Base-by-base conservation (phyloP, 23 red algal genomes). In the Pyropia haitanensis region DNA sequence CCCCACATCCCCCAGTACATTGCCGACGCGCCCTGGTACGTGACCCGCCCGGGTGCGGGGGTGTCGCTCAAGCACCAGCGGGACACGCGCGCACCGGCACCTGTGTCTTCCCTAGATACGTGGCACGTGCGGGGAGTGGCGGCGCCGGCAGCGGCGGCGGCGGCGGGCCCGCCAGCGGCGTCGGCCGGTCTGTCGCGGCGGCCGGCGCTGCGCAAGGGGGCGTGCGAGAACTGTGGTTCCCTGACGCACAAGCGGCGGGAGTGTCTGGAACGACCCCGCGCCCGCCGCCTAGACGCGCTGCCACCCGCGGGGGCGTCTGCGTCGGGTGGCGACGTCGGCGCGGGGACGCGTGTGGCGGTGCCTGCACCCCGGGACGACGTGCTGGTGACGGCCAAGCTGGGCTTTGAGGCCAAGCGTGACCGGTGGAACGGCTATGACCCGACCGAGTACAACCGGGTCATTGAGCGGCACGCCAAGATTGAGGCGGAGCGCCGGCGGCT, bases 1-100 rank as follows among this genome's bases (percentile, higher is more conserved):
- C 90, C 90, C 2, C 90, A 95, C 29, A 95, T 95, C 72, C 90
- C 90, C 8, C 80, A 95, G 56, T 95, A 95, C 64, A 95, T 95
- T 49, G 56, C 90, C 14, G 67, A 78, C 32, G 90, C 90, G 25
- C 90, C 90, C 7, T 95, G 90, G 90, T 95, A 95, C 46, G 33
- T 95, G 17, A 56, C 61, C 2, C 52, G 72, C 28, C 39, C 39
- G 39, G 39, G 39, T 4, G 75, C 73, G 19, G 75, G 72, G 27
- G 80, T 80, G 1, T 72, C 80, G 24, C 78, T 95, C 9, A 95
- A 95, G 50, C 90, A 95, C 66, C 90, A 95, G 72, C 17, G 58
- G 12, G 80, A 95, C 46, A 79, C 57, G 77, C 32, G 61, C 18
- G 51, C 27, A 78, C 67, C 51, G 49, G 81, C 19, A 74, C 81